Evolutionary conservation across 2,329 filamentous ascomycete species (phyloP).

Genomic region (Epichloe festucae): DNA sequence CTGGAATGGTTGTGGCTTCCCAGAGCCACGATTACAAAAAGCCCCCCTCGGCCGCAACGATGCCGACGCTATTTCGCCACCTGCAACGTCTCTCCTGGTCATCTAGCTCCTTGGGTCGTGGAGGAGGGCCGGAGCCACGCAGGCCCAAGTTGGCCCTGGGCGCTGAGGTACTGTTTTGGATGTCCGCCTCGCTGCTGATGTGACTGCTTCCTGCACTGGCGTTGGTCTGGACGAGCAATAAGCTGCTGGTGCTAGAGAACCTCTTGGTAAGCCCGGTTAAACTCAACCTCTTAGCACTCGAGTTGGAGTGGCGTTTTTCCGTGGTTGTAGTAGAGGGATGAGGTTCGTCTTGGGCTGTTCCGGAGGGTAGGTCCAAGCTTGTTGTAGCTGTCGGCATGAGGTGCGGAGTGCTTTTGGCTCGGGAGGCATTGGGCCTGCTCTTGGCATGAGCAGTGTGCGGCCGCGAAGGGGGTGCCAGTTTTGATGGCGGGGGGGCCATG

Average conservation of each 20-base stretch:
- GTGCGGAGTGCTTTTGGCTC: constrained; percentile 36
- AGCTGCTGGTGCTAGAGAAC: constrained; percentile 46
- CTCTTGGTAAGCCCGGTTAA: constrained; percentile 49
- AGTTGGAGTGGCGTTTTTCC: constrained; percentile 39
- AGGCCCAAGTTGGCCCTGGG: constrained; percentile 28
- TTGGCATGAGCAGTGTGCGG: constrained; percentile 43
- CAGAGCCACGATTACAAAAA: constrained; percentile 19
- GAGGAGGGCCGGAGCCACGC: constrained; percentile 21
- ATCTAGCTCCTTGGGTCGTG: constrained; percentile 22
- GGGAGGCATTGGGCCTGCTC: constrained; percentile 28
- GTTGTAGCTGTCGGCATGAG: constrained; percentile 19
- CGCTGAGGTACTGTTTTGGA: constrained; percentile 22
- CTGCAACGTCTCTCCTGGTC: constrained; percentile 34
- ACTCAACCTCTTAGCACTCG: constrained; percentile 44
- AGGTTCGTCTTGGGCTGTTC: constrained; percentile 14
- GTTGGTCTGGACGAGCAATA: constrained; percentile 47
- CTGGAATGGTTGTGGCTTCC: too few species aligned
- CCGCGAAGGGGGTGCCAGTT: constrained; percentile 18
- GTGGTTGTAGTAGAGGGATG: constrained; percentile 8
- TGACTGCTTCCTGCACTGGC: constrained; percentile 34
- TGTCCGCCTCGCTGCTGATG: constrained; percentile 32
- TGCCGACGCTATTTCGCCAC: constrained; percentile 44
- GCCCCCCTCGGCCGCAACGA: constrained; percentile 39
- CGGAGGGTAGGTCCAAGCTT: constrained; percentile 12
- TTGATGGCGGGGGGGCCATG: constrained; percentile 7